These are phyloP conservation scores for Exophiala viscosa DNA, from an alignment of 2,329 filamentous ascomycete species.

Conservation along the genomic window DNA sequence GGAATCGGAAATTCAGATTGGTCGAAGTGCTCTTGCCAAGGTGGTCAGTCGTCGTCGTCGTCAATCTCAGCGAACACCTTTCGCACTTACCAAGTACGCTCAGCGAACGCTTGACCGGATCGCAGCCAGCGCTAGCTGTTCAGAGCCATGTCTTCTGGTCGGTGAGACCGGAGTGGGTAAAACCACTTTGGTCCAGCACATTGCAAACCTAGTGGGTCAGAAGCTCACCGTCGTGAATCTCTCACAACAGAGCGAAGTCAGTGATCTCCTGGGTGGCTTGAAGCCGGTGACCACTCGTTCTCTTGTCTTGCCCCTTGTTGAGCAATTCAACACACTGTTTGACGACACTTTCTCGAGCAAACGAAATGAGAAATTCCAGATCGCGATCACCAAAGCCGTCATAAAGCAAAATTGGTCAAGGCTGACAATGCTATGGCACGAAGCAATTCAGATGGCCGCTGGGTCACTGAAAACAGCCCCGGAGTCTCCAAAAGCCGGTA, in stretches of 20 bases:
- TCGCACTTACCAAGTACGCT: constrained; percentile 85
- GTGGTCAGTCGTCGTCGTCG: constrained; percentile 42
- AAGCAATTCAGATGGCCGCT: constrained; percentile 83
- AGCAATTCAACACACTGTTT: constrained; percentile 90
- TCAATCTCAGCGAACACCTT: constrained; percentile 45
- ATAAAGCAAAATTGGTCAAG: constrained; percentile 83
- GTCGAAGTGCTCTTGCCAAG: constrained; percentile 59
- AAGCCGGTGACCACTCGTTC: constrained; percentile 91
- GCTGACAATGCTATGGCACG: constrained; percentile 79
- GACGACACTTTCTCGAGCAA: constrained; percentile 79
- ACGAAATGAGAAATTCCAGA: constrained; percentile 83
- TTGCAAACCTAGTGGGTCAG: constrained; percentile 78
- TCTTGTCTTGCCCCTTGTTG: constrained; percentile 82
- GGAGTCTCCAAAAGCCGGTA: constrained; percentile 23
- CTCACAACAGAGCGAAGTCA: constrained; percentile 95
- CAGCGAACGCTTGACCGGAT: constrained; percentile 84
- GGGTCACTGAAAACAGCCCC: constrained; percentile 51
- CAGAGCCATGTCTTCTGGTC: constrained; percentile 91
- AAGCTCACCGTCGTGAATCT: constrained; percentile 91
- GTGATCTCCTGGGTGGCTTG: constrained; percentile 92
- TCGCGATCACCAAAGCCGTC: constrained; percentile 73
- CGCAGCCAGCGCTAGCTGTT: constrained; percentile 72
- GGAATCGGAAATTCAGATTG: constrained; percentile 58
- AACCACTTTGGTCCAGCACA: constrained; percentile 90
- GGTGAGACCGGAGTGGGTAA: constrained; percentile 98